Percentiles rank a stretch among this genome's conserved stretches.
Conservation (phyloP, 305 asterid genomes). For the Fraxinus baroniana region DNA sequence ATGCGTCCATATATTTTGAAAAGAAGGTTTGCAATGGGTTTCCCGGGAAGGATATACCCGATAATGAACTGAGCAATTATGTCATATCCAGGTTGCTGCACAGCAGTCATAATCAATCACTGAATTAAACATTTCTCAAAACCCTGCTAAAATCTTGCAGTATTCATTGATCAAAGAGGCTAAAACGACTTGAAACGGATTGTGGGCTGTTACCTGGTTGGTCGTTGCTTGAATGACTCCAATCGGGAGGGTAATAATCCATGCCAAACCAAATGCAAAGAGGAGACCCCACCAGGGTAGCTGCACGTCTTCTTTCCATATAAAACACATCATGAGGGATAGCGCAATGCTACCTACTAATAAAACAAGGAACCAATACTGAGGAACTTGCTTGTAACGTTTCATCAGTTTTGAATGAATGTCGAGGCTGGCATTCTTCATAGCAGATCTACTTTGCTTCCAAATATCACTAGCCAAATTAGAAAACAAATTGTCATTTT, state of each 20-base stretch:
- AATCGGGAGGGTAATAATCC: conserved; percentile 85
- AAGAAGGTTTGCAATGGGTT: conserved; percentile 88
- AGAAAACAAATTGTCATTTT: neutral
- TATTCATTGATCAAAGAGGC: neutral
- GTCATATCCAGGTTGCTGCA: conserved; percentile 99
- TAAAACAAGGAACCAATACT: conserved; percentile 78
- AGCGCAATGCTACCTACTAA: conserved; percentile 60
- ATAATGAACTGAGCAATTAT: conserved; percentile 94
- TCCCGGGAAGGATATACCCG: conserved; percentile 89
- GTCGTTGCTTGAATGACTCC: conserved; percentile 97
- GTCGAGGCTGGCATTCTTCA: conserved; percentile 59
- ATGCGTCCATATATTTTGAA: conserved; percentile 94
- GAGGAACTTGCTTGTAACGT: conserved; percentile 83
- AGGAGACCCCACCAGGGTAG: conserved; percentile 95
- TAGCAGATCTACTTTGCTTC: conserved; percentile 87
- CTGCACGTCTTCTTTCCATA: conserved; percentile 84
- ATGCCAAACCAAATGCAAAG: conserved; percentile 80
- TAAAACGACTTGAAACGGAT: neutral
- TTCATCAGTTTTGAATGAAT: conserved; percentile 77
- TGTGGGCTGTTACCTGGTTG: conserved; percentile 55
- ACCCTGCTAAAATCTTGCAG: neutral
- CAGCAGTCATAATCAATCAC: neutral
- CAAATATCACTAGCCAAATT: conserved; percentile 62
- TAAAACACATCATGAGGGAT: conserved; percentile 61
- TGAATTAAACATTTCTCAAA: neutral